Percentiles rank a stretch among this genome's conserved stretches.
phyloP scores from a whole-genome alignment of 2,329 filamentous ascomycete species.

The Talaromyces sp. region DNA sequence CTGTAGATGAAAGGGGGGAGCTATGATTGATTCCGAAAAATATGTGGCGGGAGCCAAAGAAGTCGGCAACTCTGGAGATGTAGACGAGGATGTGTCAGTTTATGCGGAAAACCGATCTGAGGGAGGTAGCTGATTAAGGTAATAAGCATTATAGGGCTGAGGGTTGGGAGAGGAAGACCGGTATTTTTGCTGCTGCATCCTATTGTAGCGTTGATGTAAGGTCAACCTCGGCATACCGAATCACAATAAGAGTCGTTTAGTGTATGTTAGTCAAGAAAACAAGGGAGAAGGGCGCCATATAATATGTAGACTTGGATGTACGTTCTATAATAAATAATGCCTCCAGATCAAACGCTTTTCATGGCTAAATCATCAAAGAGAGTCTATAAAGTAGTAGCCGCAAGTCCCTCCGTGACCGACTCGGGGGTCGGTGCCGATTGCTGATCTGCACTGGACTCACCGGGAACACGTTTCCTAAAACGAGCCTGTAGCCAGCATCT shows the following conservation, averaged over 20 bases:
- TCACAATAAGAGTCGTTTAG: neutral
- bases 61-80: neutral
- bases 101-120: neutral
- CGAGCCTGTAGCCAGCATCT: slow-evolving; percentile 68
- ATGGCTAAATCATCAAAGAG: neutral
- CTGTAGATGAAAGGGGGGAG: too few species aligned
- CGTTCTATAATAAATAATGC: neutral
- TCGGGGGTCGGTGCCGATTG: neutral
- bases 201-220: neutral
- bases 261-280: neutral
- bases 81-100: neutral
- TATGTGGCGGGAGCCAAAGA: too few species aligned
- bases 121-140: neutral
- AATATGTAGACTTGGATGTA: neutral
- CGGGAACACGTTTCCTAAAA: slow-evolving; percentile 34
- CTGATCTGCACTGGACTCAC: neutral
- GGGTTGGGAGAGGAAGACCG: neutral
- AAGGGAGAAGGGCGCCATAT: neutral
- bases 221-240: neutral
- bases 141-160: neutral
- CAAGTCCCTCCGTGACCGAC: slow-evolving; percentile 6
- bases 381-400: slow-evolving; percentile 13
- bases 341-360: neutral
- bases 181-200: neutral
- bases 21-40: too few species aligned